phyloP scores from a whole-genome alignment of 139 green algal genomes.

The Tetraselmis striata region DNA sequence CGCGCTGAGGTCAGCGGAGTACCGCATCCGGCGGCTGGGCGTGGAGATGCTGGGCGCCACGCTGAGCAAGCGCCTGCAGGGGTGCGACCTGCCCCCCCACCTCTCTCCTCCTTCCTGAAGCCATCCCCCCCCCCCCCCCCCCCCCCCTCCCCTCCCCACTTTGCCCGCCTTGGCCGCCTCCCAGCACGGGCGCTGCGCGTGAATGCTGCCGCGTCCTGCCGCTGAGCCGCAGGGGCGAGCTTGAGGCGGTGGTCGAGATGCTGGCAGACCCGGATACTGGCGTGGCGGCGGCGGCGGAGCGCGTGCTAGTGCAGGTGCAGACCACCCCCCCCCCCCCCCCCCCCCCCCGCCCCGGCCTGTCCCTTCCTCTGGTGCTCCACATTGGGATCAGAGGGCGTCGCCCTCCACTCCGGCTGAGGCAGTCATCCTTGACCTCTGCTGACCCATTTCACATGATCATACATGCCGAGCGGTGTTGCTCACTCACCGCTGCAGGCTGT shows the following conservation, averaged over 20 bases:
- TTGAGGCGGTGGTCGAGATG: neutral
- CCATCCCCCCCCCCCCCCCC: neutral
- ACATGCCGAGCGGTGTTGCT: too few relatives aligned
- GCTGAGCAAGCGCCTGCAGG: neutral
- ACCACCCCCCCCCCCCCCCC: too few relatives aligned
- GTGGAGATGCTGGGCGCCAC: neutral
- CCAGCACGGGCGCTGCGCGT: too few relatives aligned
- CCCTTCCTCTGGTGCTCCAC: too few relatives aligned
- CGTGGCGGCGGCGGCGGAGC: neutral
- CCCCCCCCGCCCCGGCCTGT: neutral
- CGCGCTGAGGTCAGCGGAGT: neutral
- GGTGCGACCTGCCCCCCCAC: neutral
- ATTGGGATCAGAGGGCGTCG: too few relatives aligned
- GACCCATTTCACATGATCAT: too few relatives aligned
- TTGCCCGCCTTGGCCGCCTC: too few relatives aligned
- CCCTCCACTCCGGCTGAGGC: too few relatives aligned
- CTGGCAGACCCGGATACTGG: neutral
- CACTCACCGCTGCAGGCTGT: too few relatives aligned
- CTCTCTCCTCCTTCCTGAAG: neutral
- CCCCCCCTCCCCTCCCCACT: neutral
- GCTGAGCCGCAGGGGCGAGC: too few relatives aligned
- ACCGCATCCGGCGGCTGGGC: neutral
- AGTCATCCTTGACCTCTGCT: too few relatives aligned
- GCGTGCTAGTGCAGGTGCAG: neutral
- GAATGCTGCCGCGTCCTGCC: too few relatives aligned